Percentiles rank a stretch among this genome's conserved stretches.
phyloP scores from a whole-genome alignment of 495 filamentous ascomycete species.

The Aspergillus olivimuriae region DNA sequence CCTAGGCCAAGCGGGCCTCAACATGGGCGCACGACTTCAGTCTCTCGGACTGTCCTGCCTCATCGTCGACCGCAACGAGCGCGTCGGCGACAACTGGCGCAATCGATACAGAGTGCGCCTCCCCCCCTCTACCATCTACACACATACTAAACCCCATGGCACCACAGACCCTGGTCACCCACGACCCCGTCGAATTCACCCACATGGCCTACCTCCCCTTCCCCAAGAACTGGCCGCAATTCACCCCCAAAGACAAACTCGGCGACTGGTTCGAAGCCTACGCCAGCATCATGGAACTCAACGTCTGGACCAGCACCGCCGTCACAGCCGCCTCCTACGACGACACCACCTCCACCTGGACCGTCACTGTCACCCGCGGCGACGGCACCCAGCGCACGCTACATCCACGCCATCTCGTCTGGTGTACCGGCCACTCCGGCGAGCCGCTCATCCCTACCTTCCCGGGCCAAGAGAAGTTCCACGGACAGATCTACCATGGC shows the following conservation, averaged over 20 bases:
- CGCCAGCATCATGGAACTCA: slow-evolving; percentile 64
- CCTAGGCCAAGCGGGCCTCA: slow-evolving; percentile 47
- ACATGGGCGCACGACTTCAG: slow-evolving; percentile 61
- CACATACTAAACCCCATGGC: not conserved
- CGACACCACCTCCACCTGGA: slow-evolving; percentile 50
- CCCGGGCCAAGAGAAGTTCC: slow-evolving; percentile 35
- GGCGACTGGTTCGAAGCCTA: slow-evolving; percentile 74
- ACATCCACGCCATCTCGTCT: slow-evolving; percentile 40
- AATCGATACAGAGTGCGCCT: slow-evolving; percentile 47
- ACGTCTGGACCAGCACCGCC: slow-evolving; percentile 59
- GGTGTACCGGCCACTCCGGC: slow-evolving; percentile 46
- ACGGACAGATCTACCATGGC: slow-evolving; percentile 44
- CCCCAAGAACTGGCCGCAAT: slow-evolving; percentile 59
- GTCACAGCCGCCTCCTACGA: slow-evolving; percentile 49
- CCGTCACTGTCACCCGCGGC: slow-evolving; percentile 46
- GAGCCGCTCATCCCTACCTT: slow-evolving; percentile 42
- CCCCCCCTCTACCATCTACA: not conserved
- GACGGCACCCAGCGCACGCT: slow-evolving; percentile 35
- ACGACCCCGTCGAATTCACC: slow-evolving; percentile 70
- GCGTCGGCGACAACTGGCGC: slow-evolving; percentile 73
- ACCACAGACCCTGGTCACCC: slow-evolving; percentile 45
- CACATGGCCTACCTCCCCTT: slow-evolving; percentile 71
- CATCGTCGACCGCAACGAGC: slow-evolving; percentile 58
- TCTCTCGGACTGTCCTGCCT: slow-evolving; percentile 58
- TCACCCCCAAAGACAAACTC: slow-evolving; percentile 75